phyloP scores from a whole-genome alignment of 441 rosid species.

The Populus tomentosa region DNA sequence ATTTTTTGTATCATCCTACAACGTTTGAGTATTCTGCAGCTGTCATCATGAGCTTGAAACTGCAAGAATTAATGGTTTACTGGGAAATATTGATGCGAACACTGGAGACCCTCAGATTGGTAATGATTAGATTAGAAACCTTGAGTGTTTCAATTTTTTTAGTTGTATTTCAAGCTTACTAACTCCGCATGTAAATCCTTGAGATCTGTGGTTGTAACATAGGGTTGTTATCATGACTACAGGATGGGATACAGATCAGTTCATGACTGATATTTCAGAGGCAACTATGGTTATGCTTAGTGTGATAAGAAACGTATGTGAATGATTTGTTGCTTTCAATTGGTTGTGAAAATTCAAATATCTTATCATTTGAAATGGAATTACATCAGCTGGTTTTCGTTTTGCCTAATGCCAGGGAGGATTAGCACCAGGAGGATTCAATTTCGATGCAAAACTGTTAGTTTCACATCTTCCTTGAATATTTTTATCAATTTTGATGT shows the following conservation, averaged over 20 bases:
- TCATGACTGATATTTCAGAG: slow-evolving; percentile 80
- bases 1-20: not conserved
- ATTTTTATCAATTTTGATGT: not conserved
- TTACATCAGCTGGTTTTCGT: slow-evolving; percentile 7
- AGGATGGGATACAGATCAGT: slow-evolving; percentile 99
- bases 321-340: not conserved
- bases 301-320: slow-evolving; percentile 77
- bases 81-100: slow-evolving; percentile 97
- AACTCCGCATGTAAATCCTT: not conserved
- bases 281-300: slow-evolving; percentile 92
- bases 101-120: slow-evolving; percentile 96
- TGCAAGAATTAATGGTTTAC: slow-evolving; percentile 84
- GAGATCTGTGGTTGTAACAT: slow-evolving; percentile 13
- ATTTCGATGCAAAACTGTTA: slow-evolving; percentile 96
- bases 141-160: not conserved
- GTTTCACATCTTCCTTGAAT: slow-evolving; percentile 8
- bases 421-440: slow-evolving; percentile 96
- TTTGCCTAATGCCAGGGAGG: slow-evolving; percentile 58
- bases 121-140: slow-evolving; percentile 20
- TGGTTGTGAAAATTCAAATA: not conserved
- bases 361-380: not conserved
- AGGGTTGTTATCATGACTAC: slow-evolving; percentile 9
- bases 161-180: not conserved
- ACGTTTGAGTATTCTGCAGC: slow-evolving; percentile 29
- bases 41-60: slow-evolving; percentile 99